Conservation (phyloP, 2,329 filamentous ascomycete species). For the Zalaria sp. region DNA sequence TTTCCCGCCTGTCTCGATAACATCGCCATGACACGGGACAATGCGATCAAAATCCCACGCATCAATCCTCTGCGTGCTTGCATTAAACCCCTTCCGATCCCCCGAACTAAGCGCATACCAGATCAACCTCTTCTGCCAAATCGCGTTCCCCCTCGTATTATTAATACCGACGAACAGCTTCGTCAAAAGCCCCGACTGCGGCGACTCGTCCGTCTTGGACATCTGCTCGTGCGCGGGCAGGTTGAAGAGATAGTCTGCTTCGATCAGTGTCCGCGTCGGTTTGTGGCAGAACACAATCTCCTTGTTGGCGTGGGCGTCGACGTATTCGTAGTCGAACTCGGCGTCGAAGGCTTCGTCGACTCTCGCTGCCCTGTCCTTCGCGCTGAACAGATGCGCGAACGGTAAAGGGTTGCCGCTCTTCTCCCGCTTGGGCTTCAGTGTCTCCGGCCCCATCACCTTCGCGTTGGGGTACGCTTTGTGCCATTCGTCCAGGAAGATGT, state of each 20-base stretch:
- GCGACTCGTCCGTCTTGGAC: conserved; percentile 37
- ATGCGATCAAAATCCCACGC: conserved; percentile 75
- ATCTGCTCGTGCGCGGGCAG: conserved; percentile 77
- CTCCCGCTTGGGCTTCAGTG: conserved; percentile 67
- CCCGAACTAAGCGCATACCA: conserved; percentile 58
- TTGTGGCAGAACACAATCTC: conserved; percentile 81
- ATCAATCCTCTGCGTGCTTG: conserved; percentile 54
- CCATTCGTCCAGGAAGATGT: conserved; percentile 86
- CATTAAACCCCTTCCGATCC: conserved; percentile 55
- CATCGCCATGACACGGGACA: conserved; percentile 88
- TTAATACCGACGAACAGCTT: conserved; percentile 44
- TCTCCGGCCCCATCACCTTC: conserved; percentile 68
- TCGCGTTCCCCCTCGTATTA: conserved; percentile 46
- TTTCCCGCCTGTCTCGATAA: conserved; percentile 63
- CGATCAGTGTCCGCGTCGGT: conserved; percentile 63
- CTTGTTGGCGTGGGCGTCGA: conserved; percentile 66
- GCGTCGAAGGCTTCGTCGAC: conserved; percentile 68
- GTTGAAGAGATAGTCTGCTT: conserved; percentile 89
- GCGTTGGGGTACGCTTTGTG: conserved; percentile 63
- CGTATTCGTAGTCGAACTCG: conserved; percentile 76
- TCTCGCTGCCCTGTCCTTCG: conserved; percentile 19
- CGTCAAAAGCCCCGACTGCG: conserved; percentile 44
- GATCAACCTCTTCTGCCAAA: conserved; percentile 63
- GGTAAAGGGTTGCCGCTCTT: conserved; percentile 22
- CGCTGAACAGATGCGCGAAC: conserved; percentile 41